A percentile compares a stretch with the other conserved stretches of the same genome.
Evolutionary conservation across 805 yeast species (phyloP).

Genomic region (Starmerella lactis-condensi): DNA sequence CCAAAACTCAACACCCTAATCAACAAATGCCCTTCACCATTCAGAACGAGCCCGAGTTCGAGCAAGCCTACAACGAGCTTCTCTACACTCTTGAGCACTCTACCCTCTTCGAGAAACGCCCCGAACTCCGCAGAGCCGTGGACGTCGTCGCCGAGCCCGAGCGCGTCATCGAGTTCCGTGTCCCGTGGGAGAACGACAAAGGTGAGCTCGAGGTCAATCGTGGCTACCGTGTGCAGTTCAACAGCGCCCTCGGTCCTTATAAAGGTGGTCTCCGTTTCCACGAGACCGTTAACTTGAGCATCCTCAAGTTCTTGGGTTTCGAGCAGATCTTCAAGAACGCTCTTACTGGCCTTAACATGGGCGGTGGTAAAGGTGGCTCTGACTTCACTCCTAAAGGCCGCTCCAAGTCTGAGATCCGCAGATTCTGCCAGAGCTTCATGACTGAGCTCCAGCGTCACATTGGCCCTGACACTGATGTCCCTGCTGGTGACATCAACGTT

Average conservation of each 20-base stretch:
- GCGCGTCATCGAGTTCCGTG: constrained; percentile 92
- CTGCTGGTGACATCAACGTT: constrained; percentile 98
- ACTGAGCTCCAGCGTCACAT: constrained; percentile 87
- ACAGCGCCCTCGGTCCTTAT: constrained; percentile 96
- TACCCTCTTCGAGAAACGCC: constrained; percentile 70
- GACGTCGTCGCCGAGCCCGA: constrained; percentile 89
- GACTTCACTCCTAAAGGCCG: constrained; percentile 95
- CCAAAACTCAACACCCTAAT: background rate
- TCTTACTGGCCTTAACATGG: constrained; percentile 89
- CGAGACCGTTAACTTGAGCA: constrained; percentile 88
- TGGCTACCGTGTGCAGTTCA: constrained; percentile 96
- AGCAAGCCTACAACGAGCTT: constrained; percentile 94
- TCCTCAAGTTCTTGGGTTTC: constrained; percentile 88
- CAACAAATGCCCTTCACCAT: constrained; percentile 36
- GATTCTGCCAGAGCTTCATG: constrained; percentile 93
- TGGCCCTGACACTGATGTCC: constrained; percentile 94
- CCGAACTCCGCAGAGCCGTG: constrained; percentile 72
- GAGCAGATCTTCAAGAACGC: constrained; percentile 99
- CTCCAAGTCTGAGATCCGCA: constrained; percentile 83
- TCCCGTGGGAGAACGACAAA: constrained; percentile 90
- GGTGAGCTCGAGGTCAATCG: constrained; percentile 85
- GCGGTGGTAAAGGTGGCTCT: constrained; percentile 99
- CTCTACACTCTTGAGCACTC: constrained; percentile 77
- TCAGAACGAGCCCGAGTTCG: constrained; percentile 94
- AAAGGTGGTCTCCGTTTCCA: constrained; percentile 98